Conservation (phyloP, 805 yeast genomes). For the Sugiyamaella boreocaroliniensis region DNA sequence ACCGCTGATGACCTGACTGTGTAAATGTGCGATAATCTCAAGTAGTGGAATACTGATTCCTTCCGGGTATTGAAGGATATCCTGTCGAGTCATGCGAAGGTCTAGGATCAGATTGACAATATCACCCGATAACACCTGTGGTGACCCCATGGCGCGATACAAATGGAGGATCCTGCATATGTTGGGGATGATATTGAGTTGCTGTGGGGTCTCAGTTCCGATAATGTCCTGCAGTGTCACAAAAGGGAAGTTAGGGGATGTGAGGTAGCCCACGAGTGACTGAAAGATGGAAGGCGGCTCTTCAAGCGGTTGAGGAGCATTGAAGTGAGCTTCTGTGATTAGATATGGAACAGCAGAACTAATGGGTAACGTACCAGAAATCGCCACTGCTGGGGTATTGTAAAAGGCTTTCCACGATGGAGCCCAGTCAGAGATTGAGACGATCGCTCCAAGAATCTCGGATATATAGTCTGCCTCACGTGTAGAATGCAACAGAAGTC, state of each 20-base stretch:
- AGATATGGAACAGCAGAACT: neutral
- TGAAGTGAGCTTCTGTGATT: neutral
- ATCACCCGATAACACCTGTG: constrained; percentile 44
- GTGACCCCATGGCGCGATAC: constrained; percentile 32
- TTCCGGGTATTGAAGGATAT: constrained; percentile 63
- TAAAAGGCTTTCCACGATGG: constrained; percentile 52
- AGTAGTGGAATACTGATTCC: constrained; percentile 65
- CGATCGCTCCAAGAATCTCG: constrained; percentile 50
- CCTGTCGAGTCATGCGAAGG: constrained; percentile 40
- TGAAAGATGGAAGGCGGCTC: constrained; percentile 56
- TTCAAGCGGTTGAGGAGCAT: constrained; percentile 38
- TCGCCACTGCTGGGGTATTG: constrained; percentile 3
- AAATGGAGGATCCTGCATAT: constrained; percentile 10
- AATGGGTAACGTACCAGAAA: neutral
- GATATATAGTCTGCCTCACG: constrained; percentile 40
- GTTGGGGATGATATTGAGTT: constrained; percentile 11
- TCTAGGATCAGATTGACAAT: constrained; percentile 58
- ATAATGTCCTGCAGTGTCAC: constrained; percentile 11
- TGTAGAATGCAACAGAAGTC: constrained; percentile 45
- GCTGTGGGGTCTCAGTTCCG: constrained; percentile 2
- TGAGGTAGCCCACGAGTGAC: constrained; percentile 48
- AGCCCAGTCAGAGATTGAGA: constrained; percentile 70
- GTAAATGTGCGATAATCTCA: constrained; percentile 29
- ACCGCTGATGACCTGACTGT: neutral
- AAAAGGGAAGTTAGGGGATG: constrained; percentile 26